Evolutionary conservation across 768 basidiomycete genomes (phyloP).

Genomic region (Coprinopsis marcescibilis): DNA sequence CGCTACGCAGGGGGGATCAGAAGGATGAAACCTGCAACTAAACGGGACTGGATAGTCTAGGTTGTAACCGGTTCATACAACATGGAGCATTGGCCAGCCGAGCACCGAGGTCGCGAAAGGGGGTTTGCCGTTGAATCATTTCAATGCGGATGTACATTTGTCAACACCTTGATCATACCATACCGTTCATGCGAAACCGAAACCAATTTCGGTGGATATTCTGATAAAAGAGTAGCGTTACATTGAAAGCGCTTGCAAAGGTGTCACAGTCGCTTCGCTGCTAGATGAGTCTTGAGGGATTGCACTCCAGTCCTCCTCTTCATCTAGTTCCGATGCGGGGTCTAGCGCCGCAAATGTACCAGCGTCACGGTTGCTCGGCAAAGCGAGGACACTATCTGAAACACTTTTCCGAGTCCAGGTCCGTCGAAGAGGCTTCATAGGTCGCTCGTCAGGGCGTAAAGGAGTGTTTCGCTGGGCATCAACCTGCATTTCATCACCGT

Average conservation of each 20-base stretch:
- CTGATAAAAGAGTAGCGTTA: too few relatives aligned
- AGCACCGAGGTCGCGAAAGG: too few relatives aligned
- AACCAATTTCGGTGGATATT: too few relatives aligned
- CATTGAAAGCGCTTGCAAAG: conserved; percentile 21
- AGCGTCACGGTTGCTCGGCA: background rate
- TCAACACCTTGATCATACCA: too few relatives aligned
- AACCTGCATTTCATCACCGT: conserved; percentile 1
- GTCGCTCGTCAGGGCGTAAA: conserved; percentile 16
- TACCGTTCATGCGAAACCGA: too few relatives aligned
- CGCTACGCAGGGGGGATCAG: too few relatives aligned
- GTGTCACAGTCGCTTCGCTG: conserved; percentile 15
- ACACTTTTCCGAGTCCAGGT: conserved; percentile 18
- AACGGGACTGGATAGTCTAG: too few relatives aligned
- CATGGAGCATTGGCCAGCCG: too few relatives aligned
- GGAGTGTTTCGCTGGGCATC: background rate
- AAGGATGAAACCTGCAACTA: too few relatives aligned
- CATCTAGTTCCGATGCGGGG: conserved; percentile 12
- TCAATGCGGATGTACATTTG: too few relatives aligned
- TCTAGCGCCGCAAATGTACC: background rate
- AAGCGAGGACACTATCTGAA: conserved; percentile 6
- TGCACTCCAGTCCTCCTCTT: conserved; percentile 42
- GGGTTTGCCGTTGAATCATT: too few relatives aligned
- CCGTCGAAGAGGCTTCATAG: conserved; percentile 37
- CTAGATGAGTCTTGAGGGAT: conserved; percentile 13
- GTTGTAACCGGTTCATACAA: too few relatives aligned